Base-by-base conservation (phyloP, 2,329 filamentous ascomycete genomes). In the Penicillium sp. region DNA sequence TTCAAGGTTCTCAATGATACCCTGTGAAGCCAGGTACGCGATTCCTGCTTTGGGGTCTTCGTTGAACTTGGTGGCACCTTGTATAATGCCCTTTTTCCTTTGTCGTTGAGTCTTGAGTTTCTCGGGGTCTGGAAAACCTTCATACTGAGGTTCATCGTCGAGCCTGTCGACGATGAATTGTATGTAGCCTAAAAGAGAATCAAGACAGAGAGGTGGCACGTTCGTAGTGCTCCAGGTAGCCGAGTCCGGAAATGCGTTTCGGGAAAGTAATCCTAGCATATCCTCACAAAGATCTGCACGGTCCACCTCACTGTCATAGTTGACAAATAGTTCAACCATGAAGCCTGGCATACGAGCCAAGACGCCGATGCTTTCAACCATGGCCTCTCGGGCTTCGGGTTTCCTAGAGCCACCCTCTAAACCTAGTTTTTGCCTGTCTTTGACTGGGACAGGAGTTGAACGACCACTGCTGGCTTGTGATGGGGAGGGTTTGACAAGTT, bases 161-260 rank as follows among this genome's bases (percentile, higher is more conserved):
- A 97, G 76, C 55, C 94, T 84, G 69, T 96, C 91, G 1, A 91
- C 89, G 62, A 99, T 88, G 62, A 91, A 96, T 67, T 97, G 92
- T 33, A 99, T 84, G 65, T 92, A 97, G 16, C 91, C 87, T 23
- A 99, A 79, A 11, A 99, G 79, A 9, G 94, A 91, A 74, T 99
- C 94, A 21, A 99, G 79, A 66, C 94, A 99, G 2, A 99, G 78
- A 0, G 94, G 94, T 16, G 94, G 94, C 1, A 99, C 95, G 68
- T 96, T 99, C 5, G 93, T 97, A 11, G 94, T 99, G 71, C 95
- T 99, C 94, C 94, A 99, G 5, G 92, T 97, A 5, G 93, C 94
- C 8, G 94, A 96, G 71, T 99, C 94, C 0, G 94, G 95, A 62
- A 99, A 89, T 2, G 94, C 94, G 70, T 97, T 99, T 58, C 94